Conservation (phyloP, 2,329 filamentous ascomycete species). For the Sporothrix humicola region DNA sequence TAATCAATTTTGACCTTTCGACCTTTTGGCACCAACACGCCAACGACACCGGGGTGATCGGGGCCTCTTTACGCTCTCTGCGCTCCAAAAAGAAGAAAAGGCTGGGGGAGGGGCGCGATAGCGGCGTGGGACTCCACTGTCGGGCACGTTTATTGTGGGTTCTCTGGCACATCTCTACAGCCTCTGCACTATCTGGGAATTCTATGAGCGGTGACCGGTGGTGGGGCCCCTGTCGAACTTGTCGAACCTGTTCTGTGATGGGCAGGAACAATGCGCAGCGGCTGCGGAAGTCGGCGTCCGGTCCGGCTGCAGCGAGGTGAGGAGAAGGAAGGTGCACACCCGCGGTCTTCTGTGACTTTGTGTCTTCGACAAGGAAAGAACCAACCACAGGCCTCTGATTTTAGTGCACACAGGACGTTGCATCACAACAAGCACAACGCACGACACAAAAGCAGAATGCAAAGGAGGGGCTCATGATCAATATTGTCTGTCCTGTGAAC, state of each 20-base stretch:
- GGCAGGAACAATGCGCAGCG: not conserved
- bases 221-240: not conserved
- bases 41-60: not conserved
- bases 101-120: conserved; percentile 24
- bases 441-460: not conserved
- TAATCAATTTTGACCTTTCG: not conserved
- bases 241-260: no score
- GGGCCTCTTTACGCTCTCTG: no score
- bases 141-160: conserved; percentile 24
- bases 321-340: not conserved
- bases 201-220: not conserved
- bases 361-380: no score
- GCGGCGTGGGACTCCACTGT: conserved; percentile 4
- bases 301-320: conserved; percentile 14
- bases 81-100: not conserved
- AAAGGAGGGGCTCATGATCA: not conserved
- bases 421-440: not conserved
- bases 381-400: conserved; percentile 15
- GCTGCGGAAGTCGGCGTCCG: conserved; percentile 27
- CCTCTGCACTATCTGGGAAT: no score
- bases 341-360: no score
- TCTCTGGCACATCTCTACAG: not conserved
- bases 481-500: not conserved
- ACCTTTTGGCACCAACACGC: not conserved
- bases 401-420: not conserved